Base-by-base conservation (phyloP, 345 rosid species). In the Salix suchowensis region DNA sequence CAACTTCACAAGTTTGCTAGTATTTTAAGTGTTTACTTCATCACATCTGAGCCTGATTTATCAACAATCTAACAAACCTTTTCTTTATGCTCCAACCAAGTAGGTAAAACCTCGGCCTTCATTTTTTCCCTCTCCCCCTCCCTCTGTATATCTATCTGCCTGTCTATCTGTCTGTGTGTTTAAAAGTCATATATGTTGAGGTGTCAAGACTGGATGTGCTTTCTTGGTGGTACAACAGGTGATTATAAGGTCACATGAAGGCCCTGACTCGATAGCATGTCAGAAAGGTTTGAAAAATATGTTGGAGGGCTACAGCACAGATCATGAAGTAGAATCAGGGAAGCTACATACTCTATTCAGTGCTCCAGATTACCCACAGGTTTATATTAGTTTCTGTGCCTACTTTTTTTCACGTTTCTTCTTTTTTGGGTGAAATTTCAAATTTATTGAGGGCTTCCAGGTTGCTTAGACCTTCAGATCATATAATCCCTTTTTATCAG, bases 221-320 rank as follows among this genome's bases (percentile, higher is more conserved):
- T 77, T 65, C 50, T 72, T 78, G 32, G 26, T 71, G 40, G 71
- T 72, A 18, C 40, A 46, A 52, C 71, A 84, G 88, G 72, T 81
- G 73, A 81, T 87, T 75, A 87, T 83, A 81, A 83, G 86, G 77
- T 87, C 88, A 77, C 86, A 81, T 34, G 86, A 87, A 76, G 88
- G 86, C 6, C 82, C 85, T 0, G 86, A 81, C 76, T 80, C 82
- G 67, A 77, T 87, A 82, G 58, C 75, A 37, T 83, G 75, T 77
- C 76, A 81, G 44, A 82, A 84, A 70, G 86, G 80, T 55, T 81
- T 85, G 77, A 76, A 81, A 52, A 82, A 84, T 72, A 80, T 84
- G 72, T 72, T 80, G 30, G 76, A 83, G 13, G 86, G 89, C 2
- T 87, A 79, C 76, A 52, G 84, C 18, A 46, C 66, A 75, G 89